These are phyloP conservation scores for Diaporthe destruens DNA, from an alignment of 2,329 filamentous ascomycete species.

Conservation along the genomic window DNA sequence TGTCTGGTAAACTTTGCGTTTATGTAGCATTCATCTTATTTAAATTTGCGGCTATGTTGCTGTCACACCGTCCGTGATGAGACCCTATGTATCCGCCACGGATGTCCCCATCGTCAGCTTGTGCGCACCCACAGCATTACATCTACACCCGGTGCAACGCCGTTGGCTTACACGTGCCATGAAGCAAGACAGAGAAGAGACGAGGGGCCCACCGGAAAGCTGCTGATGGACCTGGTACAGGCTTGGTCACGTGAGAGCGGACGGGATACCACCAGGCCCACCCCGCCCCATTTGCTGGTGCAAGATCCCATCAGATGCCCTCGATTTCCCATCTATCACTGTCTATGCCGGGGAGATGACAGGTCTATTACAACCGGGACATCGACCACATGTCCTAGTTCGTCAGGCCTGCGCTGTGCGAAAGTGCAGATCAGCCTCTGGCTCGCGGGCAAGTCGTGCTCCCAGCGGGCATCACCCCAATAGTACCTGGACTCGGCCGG, in stretches of 20 bases:
- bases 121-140: too few relatives aligned
- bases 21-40: too few relatives aligned
- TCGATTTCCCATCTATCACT: background rate
- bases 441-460: slow-evolving; percentile 16
- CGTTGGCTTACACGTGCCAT: background rate
- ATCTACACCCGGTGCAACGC: too few relatives aligned
- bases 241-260: too few relatives aligned
- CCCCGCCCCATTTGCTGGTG: background rate
- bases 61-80: background rate
- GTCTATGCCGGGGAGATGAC: background rate
- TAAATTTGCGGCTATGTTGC: too few relatives aligned
- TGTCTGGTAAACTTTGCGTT: too few relatives aligned
- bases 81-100: background rate
- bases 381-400: slow-evolving; percentile 16
- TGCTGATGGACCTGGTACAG: too few relatives aligned
- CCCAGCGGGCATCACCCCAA: slow-evolving; percentile 20
- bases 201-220: too few relatives aligned
- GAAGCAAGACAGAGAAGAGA: background rate
- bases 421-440: slow-evolving; percentile 21
- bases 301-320: too few relatives aligned
- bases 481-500: slow-evolving; percentile 27
- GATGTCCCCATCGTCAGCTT: background rate
- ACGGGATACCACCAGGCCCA: background rate
- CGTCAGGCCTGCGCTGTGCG: slow-evolving; percentile 14
- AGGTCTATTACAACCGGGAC: slow-evolving; percentile 20